A percentile compares a stretch with the other conserved stretches of the same genome.
phyloP scores from a whole-genome alignment of 495 filamentous ascomycete genomes.

The Friedmanniomyces endolithicus region DNA sequence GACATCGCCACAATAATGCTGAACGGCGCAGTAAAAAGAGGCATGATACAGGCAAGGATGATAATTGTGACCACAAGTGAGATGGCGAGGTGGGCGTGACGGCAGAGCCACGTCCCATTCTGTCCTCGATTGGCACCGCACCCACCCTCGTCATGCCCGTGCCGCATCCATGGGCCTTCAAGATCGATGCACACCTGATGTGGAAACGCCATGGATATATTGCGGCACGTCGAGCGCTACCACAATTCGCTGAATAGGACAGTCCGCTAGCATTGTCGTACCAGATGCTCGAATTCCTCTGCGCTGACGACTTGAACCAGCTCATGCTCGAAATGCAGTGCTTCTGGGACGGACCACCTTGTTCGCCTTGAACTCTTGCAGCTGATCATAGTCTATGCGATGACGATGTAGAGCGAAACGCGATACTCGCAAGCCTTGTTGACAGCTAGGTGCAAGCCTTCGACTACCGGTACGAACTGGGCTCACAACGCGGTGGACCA shows the following conservation, averaged over 20 bases:
- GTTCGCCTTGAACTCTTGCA: neutral
- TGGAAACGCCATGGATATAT: neutral
- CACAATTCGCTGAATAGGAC: neutral
- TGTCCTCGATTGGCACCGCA: no score
- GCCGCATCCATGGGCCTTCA: no score
- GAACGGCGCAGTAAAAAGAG: no score
- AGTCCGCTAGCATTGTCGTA: neutral
- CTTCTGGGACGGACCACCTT: neutral
- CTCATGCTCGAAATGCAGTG: neutral
- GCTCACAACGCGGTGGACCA: neutral
- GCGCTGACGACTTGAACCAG: slow-evolving; percentile 1
- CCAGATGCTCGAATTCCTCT: neutral
- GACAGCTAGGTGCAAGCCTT: neutral
- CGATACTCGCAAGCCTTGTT: slow-evolving; percentile 1
- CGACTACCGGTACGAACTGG: neutral
- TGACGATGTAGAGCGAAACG: neutral
- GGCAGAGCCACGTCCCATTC: no score
- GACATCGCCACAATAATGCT: no score
- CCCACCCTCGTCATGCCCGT: no score
- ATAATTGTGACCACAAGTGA: no score
- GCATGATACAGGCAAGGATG: no score
- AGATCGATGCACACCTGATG: neutral
- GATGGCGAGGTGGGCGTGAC: no score
- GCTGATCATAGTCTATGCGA: neutral
- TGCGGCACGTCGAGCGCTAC: neutral